A percentile compares a stretch with the other conserved stretches of the same genome.
Conservation (phyloP, 2,329 filamentous ascomycete genomes). For the Exophiala sp. region DNA sequence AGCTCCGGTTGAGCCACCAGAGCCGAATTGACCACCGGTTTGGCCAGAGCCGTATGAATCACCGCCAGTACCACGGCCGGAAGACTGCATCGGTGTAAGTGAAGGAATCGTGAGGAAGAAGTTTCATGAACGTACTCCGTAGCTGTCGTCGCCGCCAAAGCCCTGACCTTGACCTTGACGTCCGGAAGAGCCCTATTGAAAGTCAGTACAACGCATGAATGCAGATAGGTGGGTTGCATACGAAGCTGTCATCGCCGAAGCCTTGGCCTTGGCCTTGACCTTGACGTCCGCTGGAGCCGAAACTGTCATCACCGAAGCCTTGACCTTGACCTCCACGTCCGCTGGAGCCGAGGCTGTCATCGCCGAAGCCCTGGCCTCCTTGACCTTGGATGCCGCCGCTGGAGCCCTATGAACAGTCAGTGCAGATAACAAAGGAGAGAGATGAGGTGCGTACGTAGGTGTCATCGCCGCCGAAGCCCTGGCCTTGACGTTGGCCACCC, state of each 20-base stretch:
- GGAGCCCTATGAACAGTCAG: neutral
- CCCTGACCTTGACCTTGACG: slow-evolving; percentile 16
- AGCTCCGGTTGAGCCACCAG: slow-evolving; percentile 6
- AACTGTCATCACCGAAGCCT: slow-evolving; percentile 19
- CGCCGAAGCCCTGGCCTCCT: too few relatives aligned
- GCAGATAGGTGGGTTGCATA: slow-evolving; percentile 8
- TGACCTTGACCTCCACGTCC: neutral
- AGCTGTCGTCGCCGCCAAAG: slow-evolving; percentile 14
- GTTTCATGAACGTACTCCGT: slow-evolving; percentile 9
- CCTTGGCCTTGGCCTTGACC: neutral
- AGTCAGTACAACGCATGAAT: too few relatives aligned
- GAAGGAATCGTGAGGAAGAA: too few relatives aligned
- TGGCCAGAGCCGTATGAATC: slow-evolving; percentile 6
- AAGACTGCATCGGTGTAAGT: too few relatives aligned
- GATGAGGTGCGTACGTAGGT: slow-evolving; percentile 21
- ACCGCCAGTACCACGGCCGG: neutral
- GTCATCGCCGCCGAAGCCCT: slow-evolving; percentile 26
- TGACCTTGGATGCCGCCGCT: too few relatives aligned
- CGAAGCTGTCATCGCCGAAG: slow-evolving; percentile 6
- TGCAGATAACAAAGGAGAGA: neutral
- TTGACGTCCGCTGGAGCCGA: neutral
- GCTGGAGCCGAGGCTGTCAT: slow-evolving; percentile 6
- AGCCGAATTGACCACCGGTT: slow-evolving; percentile 11
- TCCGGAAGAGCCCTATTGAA: slow-evolving; percentile 6
- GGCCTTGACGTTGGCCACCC: slow-evolving; percentile 18